Base-by-base conservation (phyloP, 208 protist species). In the Acanthamoeba comandoni region DNA sequence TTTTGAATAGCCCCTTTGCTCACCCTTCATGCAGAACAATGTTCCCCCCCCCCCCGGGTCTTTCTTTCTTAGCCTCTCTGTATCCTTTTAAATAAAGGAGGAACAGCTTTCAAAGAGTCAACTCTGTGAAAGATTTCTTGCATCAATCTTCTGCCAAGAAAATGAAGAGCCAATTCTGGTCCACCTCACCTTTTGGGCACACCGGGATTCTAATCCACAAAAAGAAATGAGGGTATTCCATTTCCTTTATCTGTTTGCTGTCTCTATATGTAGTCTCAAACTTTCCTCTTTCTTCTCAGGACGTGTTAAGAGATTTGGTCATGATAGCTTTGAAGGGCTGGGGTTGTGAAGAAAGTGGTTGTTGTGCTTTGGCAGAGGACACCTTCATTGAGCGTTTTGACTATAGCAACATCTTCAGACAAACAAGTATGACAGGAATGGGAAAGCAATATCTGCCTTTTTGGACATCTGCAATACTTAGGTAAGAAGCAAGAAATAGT, bases 391-490 rank as follows among this genome's bases (percentile, higher is more conserved):
- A 85, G 31, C 75, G 75, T 5, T 85, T 85, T 22, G 75, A 85
- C n/a, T 85, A 85, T 26, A 57, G 65, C 75, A 85, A 85, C 29
- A 31, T 85, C 5, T 19, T 85, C 53, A 52, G 75, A 17, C 58
- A 85, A 57, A 26, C 65, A n/a, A 57, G 53, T 15, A 22, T 85
- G 19, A 65, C 52, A 31, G 65, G 52, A 29, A 17, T 85, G 48
- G 75, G 75, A 52, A 85, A 85, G 49, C 52, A 67, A 26, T 85
- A 85, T 57, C 52, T 85, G 19, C 75, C 75, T 22, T 85, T 85
- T 31, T 85, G 75, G 75, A 65, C 52, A 22, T 9, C 75, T 12
- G 75, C 75, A 29, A 64, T 85, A 12, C 31, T 85, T 15, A 85
- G 75, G 75, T 85, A 65, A 29, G 24, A 65, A 26, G 9, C 65